Percentiles rank a stretch among this genome's conserved stretches.
phyloP scores from a whole-genome alignment of 345 rosid genomes.

The Bruguiera sexangula region DNA sequence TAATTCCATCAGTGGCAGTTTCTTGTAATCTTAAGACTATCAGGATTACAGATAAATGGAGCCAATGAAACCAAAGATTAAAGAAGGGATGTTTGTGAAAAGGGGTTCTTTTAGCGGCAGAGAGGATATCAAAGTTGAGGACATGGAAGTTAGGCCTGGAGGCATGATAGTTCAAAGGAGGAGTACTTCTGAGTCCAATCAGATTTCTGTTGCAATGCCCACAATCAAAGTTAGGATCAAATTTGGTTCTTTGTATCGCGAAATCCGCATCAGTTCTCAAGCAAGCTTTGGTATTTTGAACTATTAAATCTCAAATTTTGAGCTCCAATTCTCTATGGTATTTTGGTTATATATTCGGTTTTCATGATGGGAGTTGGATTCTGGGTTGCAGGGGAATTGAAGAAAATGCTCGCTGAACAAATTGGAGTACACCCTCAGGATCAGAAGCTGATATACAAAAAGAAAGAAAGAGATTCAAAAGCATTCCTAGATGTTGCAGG shows the following conservation, averaged over 20 bases:
- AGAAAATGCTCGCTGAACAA: constrained; percentile 21
- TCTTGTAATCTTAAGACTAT: background rate
- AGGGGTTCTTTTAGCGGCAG: constrained; percentile 11
- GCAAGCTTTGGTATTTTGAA: constrained; percentile 27
- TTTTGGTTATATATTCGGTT: background rate
- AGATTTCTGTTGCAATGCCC: constrained; percentile 16
- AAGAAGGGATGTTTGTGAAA: constrained; percentile 12
- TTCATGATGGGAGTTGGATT: background rate
- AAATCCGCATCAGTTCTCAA: constrained; percentile 24
- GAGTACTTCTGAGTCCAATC: constrained; percentile 13
- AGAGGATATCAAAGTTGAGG: background rate
- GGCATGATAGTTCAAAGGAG: constrained; percentile 33
- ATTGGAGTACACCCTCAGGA: constrained; percentile 29
- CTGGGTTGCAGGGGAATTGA: constrained; percentile 28
- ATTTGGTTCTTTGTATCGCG: constrained; percentile 16
- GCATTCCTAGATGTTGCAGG: constrained; percentile 21
- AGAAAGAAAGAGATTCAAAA: constrained; percentile 31
- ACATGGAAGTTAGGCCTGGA: constrained; percentile 28
- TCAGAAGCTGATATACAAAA: constrained; percentile 29
- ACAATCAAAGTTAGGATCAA: constrained; percentile 25
- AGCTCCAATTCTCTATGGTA: background rate
- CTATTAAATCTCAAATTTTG: no score
- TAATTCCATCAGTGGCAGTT: no score
- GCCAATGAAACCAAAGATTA: constrained; percentile 18
- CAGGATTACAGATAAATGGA: constrained; percentile 6